These are phyloP conservation scores for Naganishia kalamii DNA, from an alignment of 768 basidiomycete species.

Conservation along the genomic window DNA sequence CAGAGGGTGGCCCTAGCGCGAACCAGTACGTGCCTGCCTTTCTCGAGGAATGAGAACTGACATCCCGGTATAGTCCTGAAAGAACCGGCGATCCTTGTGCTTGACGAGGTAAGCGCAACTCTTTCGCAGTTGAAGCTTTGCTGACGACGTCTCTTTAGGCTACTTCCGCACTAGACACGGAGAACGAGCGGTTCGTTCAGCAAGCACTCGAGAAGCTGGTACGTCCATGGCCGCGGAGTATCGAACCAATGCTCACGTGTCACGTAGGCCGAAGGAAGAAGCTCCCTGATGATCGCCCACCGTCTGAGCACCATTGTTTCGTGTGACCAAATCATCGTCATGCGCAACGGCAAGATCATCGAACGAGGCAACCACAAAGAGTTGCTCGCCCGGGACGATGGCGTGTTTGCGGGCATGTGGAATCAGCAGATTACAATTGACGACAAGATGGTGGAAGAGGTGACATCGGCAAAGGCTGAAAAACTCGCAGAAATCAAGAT, in stretches of 20 bases:
- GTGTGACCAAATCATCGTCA: slow-evolving; percentile 74
- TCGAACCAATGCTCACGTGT: neutral
- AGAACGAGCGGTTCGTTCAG: slow-evolving; percentile 23
- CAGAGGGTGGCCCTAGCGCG: slow-evolving; percentile 82
- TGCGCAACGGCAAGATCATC: slow-evolving; percentile 74
- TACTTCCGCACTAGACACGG: slow-evolving; percentile 66
- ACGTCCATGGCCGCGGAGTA: neutral
- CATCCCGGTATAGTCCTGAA: slow-evolving; percentile 54
- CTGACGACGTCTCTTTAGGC: slow-evolving; percentile 37
- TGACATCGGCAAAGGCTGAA: neutral
- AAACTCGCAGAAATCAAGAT: neutral
- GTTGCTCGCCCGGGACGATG: slow-evolving; percentile 59
- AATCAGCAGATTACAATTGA: slow-evolving; percentile 62
- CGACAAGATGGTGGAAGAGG: neutral
- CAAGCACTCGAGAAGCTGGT: slow-evolving; percentile 17
- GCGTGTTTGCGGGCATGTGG: slow-evolving; percentile 81
- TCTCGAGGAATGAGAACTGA: neutral
- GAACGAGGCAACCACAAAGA: slow-evolving; percentile 66
- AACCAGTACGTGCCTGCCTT: slow-evolving; percentile 49
- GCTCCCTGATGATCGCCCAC: slow-evolving; percentile 72
- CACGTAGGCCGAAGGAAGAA: slow-evolving; percentile 54
- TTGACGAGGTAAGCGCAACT: slow-evolving; percentile 67
- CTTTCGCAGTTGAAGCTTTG: slow-evolving; percentile 2
- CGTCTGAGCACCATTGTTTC: slow-evolving; percentile 57
- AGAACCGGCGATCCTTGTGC: slow-evolving; percentile 71